Base-by-base conservation (phyloP, 2,329 filamentous ascomycete genomes). In the Fonsecaea erecta region DNA sequence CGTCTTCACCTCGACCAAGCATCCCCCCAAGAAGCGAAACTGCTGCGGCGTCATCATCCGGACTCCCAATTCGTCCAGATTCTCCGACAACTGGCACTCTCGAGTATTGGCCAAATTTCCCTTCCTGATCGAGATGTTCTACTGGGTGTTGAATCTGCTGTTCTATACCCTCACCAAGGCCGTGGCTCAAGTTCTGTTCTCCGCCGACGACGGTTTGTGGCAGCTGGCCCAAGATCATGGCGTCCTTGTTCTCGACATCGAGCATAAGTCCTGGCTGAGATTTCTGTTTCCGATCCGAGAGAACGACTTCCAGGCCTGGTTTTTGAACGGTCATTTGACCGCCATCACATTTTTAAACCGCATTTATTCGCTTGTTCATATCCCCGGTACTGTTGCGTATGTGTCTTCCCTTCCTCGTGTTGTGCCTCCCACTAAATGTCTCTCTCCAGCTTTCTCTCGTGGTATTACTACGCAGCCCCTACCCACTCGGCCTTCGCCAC, bases 101-200 rank as follows among this genome's bases (percentile, higher is more conserved):
- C 81, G 86, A 28, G 81, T 90, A 62, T 79, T 90, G 64, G 85
- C 88, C 74, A 88, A 87, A 72, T 89, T 87, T 69, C 88, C 88
- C 3, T 90, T 90, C 73, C 75, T 90, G 61, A 82, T 90, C 55
- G 88, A 90, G 75, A 90, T 90, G 86, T 90, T 90, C 75, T 90
- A 90, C 78, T 90, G 88, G 88, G 81, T 84, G 51, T 81, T 90
- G 70, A 89, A 87, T 72, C 85, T 88, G 68, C 79, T 83, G 52
- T 87, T 88, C 73, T 90, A 90, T 77, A 81, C 83, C 40, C 78
- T 86, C 75, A 88, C 86, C 7, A 82, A 84, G 16, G 77, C 82
- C 16, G 74, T 83, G 6, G 82, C 84, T 1, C 80, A 83, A 63
- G 75, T 75, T 54, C 77, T 84, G 61, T 86, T 85, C 63, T 83